These are phyloP conservation scores for Xylaria longipes DNA, from an alignment of 495 filamentous ascomycete species.

Conservation along the genomic window DNA sequence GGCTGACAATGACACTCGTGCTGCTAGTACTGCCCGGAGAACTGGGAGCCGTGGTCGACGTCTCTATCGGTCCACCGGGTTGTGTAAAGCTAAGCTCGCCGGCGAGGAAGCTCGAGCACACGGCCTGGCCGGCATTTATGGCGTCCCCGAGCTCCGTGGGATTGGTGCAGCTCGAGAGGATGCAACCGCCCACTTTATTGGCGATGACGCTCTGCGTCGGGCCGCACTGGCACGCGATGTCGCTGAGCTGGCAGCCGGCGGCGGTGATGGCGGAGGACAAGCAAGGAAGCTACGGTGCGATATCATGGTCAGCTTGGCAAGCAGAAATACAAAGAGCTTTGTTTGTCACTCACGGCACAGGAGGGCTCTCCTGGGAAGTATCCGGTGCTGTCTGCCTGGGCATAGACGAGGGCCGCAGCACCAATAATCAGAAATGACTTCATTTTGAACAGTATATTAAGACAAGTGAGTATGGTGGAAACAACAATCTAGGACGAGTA, in stretches of 20 bases:
- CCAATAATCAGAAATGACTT: slow-evolving; percentile 12
- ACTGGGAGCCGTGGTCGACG: neutral
- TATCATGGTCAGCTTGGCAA: slow-evolving; percentile 1
- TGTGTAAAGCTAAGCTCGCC: slow-evolving; percentile 23
- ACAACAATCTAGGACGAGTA: neutral
- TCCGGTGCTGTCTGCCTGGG: slow-evolving; percentile 26
- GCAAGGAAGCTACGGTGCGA: slow-evolving; percentile 31
- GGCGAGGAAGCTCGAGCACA: slow-evolving; percentile 38
- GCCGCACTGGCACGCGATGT: slow-evolving; percentile 32
- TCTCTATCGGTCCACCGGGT: neutral
- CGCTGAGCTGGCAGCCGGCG: slow-evolving; percentile 34
- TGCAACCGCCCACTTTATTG: slow-evolving; percentile 18
- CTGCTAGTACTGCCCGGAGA: neutral
- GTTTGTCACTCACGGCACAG: slow-evolving; percentile 25
- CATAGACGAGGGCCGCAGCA: slow-evolving; percentile 19
- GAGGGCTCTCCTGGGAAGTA: slow-evolving; percentile 29
- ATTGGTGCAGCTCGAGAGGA: slow-evolving; percentile 28
- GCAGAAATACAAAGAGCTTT: too few relatives aligned
- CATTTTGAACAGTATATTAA: slow-evolving; percentile 7
- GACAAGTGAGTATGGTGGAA: neutral
- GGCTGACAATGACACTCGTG: slow-evolving; percentile 1
- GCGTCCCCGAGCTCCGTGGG: slow-evolving; percentile 25
- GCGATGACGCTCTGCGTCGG: slow-evolving; percentile 30
- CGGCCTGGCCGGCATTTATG: slow-evolving; percentile 28
- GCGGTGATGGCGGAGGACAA: slow-evolving; percentile 36